phyloP scores from a whole-genome alignment of 2,329 filamentous ascomycete species.

The Aspergillus costaricaensis region DNA sequence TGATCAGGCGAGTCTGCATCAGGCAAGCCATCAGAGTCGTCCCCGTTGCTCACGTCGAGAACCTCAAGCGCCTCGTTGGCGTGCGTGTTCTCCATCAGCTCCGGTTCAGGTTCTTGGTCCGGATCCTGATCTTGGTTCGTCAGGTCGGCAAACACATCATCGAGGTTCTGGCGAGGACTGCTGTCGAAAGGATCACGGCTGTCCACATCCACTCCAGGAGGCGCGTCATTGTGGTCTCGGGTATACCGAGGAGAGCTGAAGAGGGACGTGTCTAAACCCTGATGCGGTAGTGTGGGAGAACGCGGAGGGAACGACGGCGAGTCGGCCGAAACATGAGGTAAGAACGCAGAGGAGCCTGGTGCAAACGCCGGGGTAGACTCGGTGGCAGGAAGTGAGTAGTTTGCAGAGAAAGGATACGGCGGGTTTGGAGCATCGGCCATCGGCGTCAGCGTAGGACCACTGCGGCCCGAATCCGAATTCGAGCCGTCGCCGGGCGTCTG shows the following conservation, averaged over 20 bases:
- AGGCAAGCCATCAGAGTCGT: constrained; percentile 32
- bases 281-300: constrained; percentile 41
- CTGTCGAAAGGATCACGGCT: constrained; percentile 39
- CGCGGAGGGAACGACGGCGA: constrained; percentile 44
- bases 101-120: constrained; percentile 30
- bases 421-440: constrained; percentile 33
- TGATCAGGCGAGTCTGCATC: constrained; percentile 27
- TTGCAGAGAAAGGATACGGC: constrained; percentile 43
- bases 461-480: constrained; percentile 33
- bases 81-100: constrained; percentile 48
- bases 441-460: constrained; percentile 36
- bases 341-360: constrained; percentile 38
- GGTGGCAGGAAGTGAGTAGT: constrained; percentile 39
- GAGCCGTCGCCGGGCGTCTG: constrained; percentile 35
- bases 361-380: constrained; percentile 42
- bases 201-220: constrained; percentile 35
- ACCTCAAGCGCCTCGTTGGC: constrained; percentile 50
- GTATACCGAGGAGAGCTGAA: constrained; percentile 46
- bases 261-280: constrained; percentile 40
- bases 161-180: constrained; percentile 44
- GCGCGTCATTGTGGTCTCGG: constrained; percentile 36
- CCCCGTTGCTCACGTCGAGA: constrained; percentile 42
- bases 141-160: constrained; percentile 50
- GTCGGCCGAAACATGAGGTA: constrained; percentile 37
- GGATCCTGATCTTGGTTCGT: constrained; percentile 46